Conservation (phyloP, 352 stramenopile species). For the Pilasporangium apinafurcum region DNA sequence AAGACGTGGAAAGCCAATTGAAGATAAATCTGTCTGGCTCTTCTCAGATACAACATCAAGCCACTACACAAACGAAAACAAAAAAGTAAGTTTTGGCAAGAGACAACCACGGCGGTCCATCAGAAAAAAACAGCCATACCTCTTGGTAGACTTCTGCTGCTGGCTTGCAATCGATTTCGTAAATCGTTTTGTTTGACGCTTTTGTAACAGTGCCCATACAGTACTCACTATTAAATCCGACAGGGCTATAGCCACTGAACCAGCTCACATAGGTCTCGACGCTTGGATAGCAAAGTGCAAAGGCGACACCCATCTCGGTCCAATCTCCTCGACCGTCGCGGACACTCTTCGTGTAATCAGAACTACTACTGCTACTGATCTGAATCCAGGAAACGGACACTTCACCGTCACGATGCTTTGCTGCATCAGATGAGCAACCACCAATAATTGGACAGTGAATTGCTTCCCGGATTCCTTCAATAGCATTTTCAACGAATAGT, state of each 20-base stretch:
- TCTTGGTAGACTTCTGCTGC: conserved; percentile 80
- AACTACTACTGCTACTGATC: conserved; percentile 81
- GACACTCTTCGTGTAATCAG: conserved; percentile 73
- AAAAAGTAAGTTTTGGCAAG: background rate
- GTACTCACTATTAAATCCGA: conserved; percentile 64
- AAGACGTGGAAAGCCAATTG: conserved; percentile 73
- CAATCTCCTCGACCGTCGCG: conserved; percentile 62
- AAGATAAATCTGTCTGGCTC: conserved; percentile 58
- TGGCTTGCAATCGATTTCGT: conserved; percentile 81
- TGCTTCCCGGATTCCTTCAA: conserved; percentile 76
- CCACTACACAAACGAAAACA: conserved; percentile 30
- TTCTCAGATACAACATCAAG: conserved; percentile 75
- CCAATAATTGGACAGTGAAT: conserved; percentile 79
- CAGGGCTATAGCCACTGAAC: conserved; percentile 84
- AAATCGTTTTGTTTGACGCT: conserved; percentile 78
- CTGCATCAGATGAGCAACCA: conserved; percentile 76
- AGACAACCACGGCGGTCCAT: background rate
- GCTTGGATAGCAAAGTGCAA: conserved; percentile 79
- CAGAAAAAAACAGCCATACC: conserved; percentile 15
- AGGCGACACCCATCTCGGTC: conserved; percentile 78
- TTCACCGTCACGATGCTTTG: conserved; percentile 59
- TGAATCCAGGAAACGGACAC: conserved; percentile 79
- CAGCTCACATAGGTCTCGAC: conserved; percentile 84
- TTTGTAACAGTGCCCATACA: conserved; percentile 87
- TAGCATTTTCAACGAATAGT: conserved; percentile 74